phyloP scores from a whole-genome alignment of 2,329 filamentous ascomycete species.

The Phialophora tarda region DNA sequence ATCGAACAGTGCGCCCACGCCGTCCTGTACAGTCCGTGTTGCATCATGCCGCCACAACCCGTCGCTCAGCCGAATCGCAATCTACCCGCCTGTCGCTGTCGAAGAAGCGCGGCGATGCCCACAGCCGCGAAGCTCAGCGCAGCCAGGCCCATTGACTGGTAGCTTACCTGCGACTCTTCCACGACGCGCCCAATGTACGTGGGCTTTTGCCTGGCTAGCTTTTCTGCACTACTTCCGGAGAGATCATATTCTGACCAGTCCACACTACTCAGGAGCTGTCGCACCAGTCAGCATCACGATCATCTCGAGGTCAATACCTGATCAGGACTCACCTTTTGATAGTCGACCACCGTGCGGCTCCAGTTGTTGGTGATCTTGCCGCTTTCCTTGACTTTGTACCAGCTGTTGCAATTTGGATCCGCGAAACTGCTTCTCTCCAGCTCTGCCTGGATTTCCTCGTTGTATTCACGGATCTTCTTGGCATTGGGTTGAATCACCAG shows the following conservation, averaged over 20 bases:
- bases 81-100: slow-evolving; percentile 27
- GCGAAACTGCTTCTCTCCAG: slow-evolving; percentile 57
- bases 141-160: slow-evolving; percentile 65
- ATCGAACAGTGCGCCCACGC: background rate
- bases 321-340: slow-evolving; percentile 52
- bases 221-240: slow-evolving; percentile 36
- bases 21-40: background rate
- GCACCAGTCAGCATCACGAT: slow-evolving; percentile 14
- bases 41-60: background rate
- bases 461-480: slow-evolving; percentile 30
- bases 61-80: background rate
- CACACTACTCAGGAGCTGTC: slow-evolving; percentile 40
- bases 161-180: slow-evolving; percentile 46
- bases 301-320: background rate
- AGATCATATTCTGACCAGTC: slow-evolving; percentile 42
- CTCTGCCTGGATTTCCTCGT: slow-evolving; percentile 37
- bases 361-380: slow-evolving; percentile 65
- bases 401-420: slow-evolving; percentile 59
- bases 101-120: slow-evolving; percentile 30
- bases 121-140: slow-evolving; percentile 74
- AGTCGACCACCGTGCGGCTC: slow-evolving; percentile 59
- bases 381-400: slow-evolving; percentile 61
- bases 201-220: slow-evolving; percentile 21
- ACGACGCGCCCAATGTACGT: slow-evolving; percentile 44
- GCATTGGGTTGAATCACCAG: slow-evolving; percentile 55